These are phyloP conservation scores for Rubus idaeus DNA, from an alignment of 306 rosid species.

Conservation along the genomic window DNA sequence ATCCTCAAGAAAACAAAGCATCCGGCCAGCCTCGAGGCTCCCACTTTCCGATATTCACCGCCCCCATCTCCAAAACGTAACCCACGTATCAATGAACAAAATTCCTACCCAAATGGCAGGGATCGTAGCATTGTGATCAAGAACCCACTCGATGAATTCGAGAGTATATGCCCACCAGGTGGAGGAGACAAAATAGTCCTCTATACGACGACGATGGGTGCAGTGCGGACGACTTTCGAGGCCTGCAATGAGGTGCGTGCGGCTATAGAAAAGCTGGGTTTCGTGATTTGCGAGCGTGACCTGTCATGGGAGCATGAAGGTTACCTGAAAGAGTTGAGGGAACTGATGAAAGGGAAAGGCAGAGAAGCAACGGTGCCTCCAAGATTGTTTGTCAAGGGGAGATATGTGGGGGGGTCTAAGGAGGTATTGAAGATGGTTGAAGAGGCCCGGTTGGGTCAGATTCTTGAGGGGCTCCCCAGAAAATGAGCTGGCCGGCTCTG, in stretches of 20 bases:
- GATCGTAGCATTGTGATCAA: not conserved
- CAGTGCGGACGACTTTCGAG: conserved; percentile 65
- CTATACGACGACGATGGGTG: conserved; percentile 72
- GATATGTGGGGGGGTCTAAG: conserved; percentile 66
- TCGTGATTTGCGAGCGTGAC: conserved; percentile 64
- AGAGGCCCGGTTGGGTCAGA: conserved; percentile 49
- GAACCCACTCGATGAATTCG: conserved; percentile 30
- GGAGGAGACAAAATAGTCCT: conserved; percentile 68
- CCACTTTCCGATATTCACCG: too few relatives aligned
- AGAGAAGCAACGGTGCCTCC: conserved; percentile 49
- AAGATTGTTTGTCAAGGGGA: conserved; percentile 60
- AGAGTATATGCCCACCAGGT: conserved; percentile 53
- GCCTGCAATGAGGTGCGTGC: conserved; percentile 64
- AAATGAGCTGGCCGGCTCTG: too few relatives aligned
- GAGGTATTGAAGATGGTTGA: conserved; percentile 53
- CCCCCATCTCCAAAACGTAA: too few relatives aligned
- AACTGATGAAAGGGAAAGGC: conserved; percentile 42
- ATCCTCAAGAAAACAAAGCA: not conserved
- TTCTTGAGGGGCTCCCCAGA: conserved; percentile 14
- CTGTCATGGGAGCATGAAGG: conserved; percentile 69
- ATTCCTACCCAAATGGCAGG: too few relatives aligned
- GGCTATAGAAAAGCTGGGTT: conserved; percentile 51
- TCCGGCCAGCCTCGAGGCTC: not conserved
- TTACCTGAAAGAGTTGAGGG: conserved; percentile 55
- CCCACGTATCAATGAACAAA: not conserved